These are phyloP conservation scores for Asterochloris erici DNA, from an alignment of 139 green algal species.

Conservation along the genomic window DNA sequence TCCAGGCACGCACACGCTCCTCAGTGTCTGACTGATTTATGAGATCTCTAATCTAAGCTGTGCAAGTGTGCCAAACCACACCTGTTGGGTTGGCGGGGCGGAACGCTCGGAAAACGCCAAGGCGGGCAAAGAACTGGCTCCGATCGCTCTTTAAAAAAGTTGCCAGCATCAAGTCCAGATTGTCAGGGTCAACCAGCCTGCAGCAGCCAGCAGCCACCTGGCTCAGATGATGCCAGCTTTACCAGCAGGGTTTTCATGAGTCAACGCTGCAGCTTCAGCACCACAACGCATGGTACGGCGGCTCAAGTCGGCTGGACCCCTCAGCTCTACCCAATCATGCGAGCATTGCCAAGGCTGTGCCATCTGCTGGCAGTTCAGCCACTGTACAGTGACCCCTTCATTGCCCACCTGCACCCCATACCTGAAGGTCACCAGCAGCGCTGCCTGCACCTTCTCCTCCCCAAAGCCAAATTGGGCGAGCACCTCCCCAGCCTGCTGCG, in stretches of 20 bases:
- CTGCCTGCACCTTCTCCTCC: slow-evolving; percentile 44
- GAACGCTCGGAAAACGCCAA: slow-evolving; percentile 20
- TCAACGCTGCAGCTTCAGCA: not conserved
- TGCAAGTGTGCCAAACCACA: not conserved
- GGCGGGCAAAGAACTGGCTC: slow-evolving; percentile 9
- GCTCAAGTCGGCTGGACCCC: not conserved
- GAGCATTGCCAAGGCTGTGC: not conserved
- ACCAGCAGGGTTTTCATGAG: not conserved
- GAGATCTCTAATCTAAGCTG: too few species aligned
- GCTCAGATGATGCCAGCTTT: not conserved
- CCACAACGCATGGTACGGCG: not conserved
- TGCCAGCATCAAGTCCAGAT: slow-evolving; percentile 12
- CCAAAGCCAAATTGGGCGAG: slow-evolving; percentile 48
- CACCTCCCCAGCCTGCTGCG: slow-evolving; percentile 32
- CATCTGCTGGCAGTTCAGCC: not conserved
- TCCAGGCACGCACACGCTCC: too few species aligned
- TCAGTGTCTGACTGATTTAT: too few species aligned
- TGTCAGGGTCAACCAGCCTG: slow-evolving; percentile 20
- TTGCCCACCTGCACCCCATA: slow-evolving; percentile 4
- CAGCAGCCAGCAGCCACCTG: not conserved
- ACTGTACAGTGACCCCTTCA: too few species aligned
- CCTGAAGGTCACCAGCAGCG: slow-evolving; percentile 48
- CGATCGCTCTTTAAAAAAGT: slow-evolving; percentile 19
- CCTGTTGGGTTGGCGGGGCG: slow-evolving; percentile 50
- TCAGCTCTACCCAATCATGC: too few species aligned